Conservation (phyloP, 768 basidiomycete species). For the Lentinula lateritia region DNA sequence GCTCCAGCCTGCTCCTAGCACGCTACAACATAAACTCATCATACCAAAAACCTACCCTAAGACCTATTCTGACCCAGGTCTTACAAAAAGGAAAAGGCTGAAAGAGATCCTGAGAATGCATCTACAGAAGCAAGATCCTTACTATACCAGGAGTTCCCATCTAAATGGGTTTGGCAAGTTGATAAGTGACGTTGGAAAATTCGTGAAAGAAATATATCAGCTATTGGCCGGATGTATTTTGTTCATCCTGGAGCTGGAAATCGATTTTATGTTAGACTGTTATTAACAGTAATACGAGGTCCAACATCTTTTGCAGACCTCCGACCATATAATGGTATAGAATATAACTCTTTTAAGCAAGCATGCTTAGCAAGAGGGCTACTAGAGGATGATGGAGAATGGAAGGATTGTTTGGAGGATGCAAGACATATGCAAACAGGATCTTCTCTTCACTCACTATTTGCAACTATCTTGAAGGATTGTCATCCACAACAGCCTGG, state of each 20-base stretch:
- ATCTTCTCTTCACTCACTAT: not conserved
- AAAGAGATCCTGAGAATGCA: too few species aligned
- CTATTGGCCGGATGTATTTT: slow-evolving; percentile 19
- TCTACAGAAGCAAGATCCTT: too few species aligned
- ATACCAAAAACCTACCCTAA: too few species aligned
- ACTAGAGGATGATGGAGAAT: slow-evolving; percentile 1
- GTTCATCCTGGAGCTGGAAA: slow-evolving; percentile 23
- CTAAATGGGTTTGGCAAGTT: too few species aligned
- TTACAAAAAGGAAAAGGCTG: too few species aligned
- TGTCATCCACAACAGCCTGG: slow-evolving; percentile 18
- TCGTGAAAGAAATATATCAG: too few species aligned
- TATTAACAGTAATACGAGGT: slow-evolving; percentile 33
- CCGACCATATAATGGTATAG: not conserved
- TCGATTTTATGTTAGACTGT: slow-evolving; percentile 30
- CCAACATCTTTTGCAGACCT: slow-evolving; percentile 18
- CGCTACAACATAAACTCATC: too few species aligned
- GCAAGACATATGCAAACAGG: slow-evolving; percentile 36
- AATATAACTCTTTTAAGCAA: not conserved
- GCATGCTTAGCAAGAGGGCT: slow-evolving; percentile 1
- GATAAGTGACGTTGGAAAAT: too few species aligned
- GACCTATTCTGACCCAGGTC: too few species aligned
- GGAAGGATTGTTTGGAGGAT: slow-evolving; percentile 20
- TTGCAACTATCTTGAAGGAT: not conserved
- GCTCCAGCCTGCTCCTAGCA: too few species aligned
- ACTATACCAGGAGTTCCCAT: too few species aligned